These are phyloP conservation scores for Suillus tomentosus DNA, from an alignment of 768 basidiomycete species.

Conservation along the genomic window DNA sequence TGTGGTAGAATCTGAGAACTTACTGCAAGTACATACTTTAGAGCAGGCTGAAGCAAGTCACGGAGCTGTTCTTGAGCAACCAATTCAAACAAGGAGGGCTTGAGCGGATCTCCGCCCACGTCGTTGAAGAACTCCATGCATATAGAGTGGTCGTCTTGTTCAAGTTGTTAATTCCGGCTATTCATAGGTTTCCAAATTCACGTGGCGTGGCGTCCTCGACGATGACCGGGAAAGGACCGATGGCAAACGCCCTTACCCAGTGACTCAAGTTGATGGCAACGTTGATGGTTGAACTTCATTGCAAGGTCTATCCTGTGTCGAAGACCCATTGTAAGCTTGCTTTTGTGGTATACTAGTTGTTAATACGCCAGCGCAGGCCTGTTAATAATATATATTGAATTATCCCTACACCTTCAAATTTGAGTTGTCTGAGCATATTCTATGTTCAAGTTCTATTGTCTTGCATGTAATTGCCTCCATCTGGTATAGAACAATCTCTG, in stretches of 20 bases:
- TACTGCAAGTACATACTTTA: conserved; percentile 93
- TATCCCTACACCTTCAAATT: neutral
- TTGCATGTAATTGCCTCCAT: conserved; percentile 7
- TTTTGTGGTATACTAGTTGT: neutral
- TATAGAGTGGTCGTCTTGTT: conserved; percentile 1
- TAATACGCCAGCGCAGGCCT: neutral
- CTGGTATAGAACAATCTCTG: neutral
- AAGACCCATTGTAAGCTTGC: neutral
- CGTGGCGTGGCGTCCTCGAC: neutral
- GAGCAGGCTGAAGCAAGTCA: conserved; percentile 89
- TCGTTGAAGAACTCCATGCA: conserved; percentile 87
- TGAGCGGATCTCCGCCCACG: conserved; percentile 68
- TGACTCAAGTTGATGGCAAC: no score
- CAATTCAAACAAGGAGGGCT: conserved; percentile 88
- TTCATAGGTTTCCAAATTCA: neutral
- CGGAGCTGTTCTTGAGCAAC: conserved; percentile 92
- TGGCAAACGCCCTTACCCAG: neutral
- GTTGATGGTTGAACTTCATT: neutral
- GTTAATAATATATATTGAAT: neutral
- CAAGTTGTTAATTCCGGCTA: neutral
- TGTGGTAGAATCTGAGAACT: conserved; percentile 29
- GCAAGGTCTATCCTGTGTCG: neutral
- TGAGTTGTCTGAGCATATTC: neutral
- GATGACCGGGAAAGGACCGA: neutral
- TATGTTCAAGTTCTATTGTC: conserved; percentile 1